A percentile compares a stretch with the other conserved stretches of the same genome.
Evolutionary conservation across 129 eudicot species (phyloP).

Genomic region (Kitagawia praeruptora): DNA sequence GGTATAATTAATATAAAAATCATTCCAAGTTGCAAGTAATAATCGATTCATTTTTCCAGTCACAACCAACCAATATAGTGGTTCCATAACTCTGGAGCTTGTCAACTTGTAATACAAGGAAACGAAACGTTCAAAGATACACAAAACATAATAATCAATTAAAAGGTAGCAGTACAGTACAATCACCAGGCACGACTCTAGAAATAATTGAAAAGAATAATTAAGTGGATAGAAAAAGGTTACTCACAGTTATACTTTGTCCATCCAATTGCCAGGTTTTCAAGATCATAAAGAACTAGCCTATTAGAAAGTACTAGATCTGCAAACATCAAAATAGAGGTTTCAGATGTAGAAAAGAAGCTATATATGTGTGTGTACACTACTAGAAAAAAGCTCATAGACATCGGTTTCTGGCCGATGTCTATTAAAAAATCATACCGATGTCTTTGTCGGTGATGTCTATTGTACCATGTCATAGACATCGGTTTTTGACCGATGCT

Average conservation of each 20-base stretch:
- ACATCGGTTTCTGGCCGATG: too few relatives aligned
- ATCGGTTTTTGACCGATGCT: too few relatives aligned
- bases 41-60: background rate
- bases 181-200: background rate
- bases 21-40: background rate
- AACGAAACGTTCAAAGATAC: background rate
- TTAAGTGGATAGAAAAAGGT: background rate
- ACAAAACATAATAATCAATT: background rate
- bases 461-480: too few relatives aligned
- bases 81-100: too few relatives aligned
- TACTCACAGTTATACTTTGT: conserved; percentile 77
- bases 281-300: conserved; percentile 76
- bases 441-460: too few relatives aligned
- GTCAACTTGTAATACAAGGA: background rate
- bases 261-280: conserved; percentile 76
- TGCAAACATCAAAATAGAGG: conserved; percentile 28
- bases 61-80: background rate
- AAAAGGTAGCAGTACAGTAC: background rate
- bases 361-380: too few relatives aligned
- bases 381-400: too few relatives aligned
- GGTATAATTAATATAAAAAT: background rate
- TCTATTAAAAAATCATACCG: too few relatives aligned
- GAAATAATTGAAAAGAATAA: background rate
- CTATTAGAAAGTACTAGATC: conserved; percentile 74
- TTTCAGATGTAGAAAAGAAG: too few relatives aligned